Evolutionary conservation across 139 green algal species (phyloP).

Genomic region (Eudorina sp.): DNA sequence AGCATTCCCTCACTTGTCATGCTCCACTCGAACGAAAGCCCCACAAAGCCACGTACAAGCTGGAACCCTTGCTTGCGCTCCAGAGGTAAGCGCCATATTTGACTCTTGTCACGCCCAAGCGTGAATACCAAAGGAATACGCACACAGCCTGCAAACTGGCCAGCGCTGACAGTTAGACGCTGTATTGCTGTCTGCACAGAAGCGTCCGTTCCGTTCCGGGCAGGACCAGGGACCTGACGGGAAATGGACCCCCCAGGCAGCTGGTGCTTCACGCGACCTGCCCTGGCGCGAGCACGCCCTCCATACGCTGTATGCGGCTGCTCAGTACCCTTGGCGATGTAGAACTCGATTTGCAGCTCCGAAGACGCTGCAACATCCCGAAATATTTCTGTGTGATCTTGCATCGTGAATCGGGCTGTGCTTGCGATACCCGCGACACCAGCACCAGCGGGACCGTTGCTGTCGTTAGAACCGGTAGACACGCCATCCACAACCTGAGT

Average conservation of each 20-base stretch:
- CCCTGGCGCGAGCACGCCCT: no score
- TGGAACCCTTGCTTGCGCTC: slow-evolving; percentile 40
- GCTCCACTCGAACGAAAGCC: slow-evolving; percentile 81
- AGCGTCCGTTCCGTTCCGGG: no score
- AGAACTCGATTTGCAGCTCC: slow-evolving; percentile 42
- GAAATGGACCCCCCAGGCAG: no score
- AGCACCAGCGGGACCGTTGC: no score
- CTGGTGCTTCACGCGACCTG: no score
- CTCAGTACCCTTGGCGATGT: slow-evolving; percentile 22
- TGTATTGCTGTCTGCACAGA: no score
- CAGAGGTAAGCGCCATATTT: slow-evolving; percentile 23
- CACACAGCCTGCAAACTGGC: slow-evolving; percentile 54
- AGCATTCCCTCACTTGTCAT: slow-evolving; percentile 83
- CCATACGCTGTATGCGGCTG: background rate
- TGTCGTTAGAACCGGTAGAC: no score
- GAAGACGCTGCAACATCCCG: slow-evolving; percentile 38
- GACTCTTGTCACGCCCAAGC: slow-evolving; percentile 47
- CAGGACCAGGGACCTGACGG: no score
- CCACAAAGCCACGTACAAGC: slow-evolving; percentile 57
- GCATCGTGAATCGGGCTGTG: background rate
- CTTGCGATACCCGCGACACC: no score
- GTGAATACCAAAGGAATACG: slow-evolving; percentile 81
- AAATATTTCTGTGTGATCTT: slow-evolving; percentile 8
- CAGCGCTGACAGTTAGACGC: slow-evolving; percentile 53
- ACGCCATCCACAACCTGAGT: background rate